These are phyloP conservation scores for Zygoascus sp. DNA, from an alignment of 1,139 yeast genomes.

Conservation along the genomic window DNA sequence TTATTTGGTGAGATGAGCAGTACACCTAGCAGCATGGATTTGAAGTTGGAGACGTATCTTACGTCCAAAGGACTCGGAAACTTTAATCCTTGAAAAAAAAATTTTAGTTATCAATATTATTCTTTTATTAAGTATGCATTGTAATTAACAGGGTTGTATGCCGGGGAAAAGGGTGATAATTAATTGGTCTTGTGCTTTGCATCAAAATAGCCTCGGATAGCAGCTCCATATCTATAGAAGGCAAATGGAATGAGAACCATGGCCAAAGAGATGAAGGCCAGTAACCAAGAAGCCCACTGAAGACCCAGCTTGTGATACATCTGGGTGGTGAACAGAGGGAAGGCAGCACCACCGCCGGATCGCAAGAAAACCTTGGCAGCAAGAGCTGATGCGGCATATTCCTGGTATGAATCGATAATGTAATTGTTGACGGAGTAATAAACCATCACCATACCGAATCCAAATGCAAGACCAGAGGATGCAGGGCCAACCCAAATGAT, in stretches of 20 bases:
- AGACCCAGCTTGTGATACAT: conserved; percentile 72
- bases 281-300: conserved; percentile 78
- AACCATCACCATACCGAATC: conserved; percentile 86
- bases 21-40: no score
- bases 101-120: no score
- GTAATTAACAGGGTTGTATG: no score
- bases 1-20: no score
- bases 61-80: no score
- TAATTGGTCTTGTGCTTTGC: neutral
- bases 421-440: conserved; percentile 85
- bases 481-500: conserved; percentile 95
- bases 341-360: conserved; percentile 83
- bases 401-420: conserved; percentile 81
- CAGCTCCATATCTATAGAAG: conserved; percentile 66
- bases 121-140: no score
- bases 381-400: conserved; percentile 84
- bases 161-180: no score
- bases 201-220: conserved; percentile 49
- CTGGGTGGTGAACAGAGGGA: conserved; percentile 75
- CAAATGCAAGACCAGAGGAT: conserved; percentile 85
- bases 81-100: no score
- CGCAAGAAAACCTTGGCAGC: conserved; percentile 87
- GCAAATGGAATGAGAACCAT: conserved; percentile 79
- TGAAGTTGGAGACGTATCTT: no score
- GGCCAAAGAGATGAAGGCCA: conserved; percentile 78